Conservation (phyloP, 176 grass and related monocot species). For the Cenchrus fungigraminus region DNA sequence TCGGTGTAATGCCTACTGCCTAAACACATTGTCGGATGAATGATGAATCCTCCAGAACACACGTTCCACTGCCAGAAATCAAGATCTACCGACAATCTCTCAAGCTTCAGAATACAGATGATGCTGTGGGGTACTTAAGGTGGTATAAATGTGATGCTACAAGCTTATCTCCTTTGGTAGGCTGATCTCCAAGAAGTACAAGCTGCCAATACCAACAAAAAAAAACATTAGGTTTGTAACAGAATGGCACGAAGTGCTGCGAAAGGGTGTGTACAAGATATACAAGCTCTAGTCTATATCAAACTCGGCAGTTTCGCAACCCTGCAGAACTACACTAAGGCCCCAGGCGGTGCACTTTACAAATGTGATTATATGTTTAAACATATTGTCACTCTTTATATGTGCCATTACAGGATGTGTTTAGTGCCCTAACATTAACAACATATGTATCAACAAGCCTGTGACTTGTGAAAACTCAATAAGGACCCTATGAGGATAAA, state of each 20-base stretch:
- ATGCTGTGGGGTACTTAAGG: background rate
- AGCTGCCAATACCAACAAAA: constrained; percentile 56
- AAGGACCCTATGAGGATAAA: background rate
- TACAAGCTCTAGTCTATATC: background rate
- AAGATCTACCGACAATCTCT: background rate
- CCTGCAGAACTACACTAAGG: background rate
- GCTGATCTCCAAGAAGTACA: constrained; percentile 95
- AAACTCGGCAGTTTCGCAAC: background rate
- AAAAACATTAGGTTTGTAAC: constrained; percentile 32
- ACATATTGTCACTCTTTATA: background rate
- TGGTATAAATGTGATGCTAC: constrained; percentile 1
- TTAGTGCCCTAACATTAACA: background rate
- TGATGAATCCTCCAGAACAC: background rate
- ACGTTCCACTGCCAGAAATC: constrained; percentile 6
- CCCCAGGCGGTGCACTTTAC: background rate
- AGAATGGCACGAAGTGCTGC: constrained; percentile 8
- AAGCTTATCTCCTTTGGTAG: constrained; percentile 81
- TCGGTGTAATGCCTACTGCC: background rate
- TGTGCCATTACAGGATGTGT: background rate
- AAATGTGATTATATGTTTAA: constrained; percentile 27
- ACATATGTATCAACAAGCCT: background rate
- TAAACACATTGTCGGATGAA: background rate
- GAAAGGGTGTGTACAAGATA: background rate
- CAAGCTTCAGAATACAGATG: constrained; percentile 15
- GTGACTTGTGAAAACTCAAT: background rate